phyloP scores from a whole-genome alignment of 805 yeast species.

The Candida krabiensis region DNA sequence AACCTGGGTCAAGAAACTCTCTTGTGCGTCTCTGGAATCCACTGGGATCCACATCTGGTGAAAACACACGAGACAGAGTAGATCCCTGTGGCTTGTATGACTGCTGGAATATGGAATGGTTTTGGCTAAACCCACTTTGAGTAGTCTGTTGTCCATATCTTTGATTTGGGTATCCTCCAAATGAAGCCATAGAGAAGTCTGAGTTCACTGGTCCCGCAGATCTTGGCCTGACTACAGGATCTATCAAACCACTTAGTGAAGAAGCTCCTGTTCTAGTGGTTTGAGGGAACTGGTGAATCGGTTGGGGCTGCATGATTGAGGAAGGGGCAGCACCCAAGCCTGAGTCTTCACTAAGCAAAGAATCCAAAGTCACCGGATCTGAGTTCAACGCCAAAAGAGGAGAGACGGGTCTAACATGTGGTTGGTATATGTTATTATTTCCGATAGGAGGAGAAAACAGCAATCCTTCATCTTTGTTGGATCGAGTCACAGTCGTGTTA shows the following conservation, averaged over 20 bases:
- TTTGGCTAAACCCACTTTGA: constrained; percentile 2
- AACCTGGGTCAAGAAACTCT: constrained; percentile 17
- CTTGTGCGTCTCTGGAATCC: constrained; percentile 21
- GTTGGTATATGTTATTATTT: constrained; percentile 23
- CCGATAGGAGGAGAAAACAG: constrained; percentile 27
- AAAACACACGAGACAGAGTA: constrained; percentile 26
- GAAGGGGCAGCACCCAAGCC: constrained; percentile 3
- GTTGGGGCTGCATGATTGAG: constrained; percentile 13
- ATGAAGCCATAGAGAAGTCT: constrained; percentile 16
- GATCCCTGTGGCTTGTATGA: constrained; percentile 6
- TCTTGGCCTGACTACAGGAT: constrained; percentile 38
- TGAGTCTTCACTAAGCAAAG: constrained; percentile 33
- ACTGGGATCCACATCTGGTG: constrained; percentile 27
- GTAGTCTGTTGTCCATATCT: constrained; percentile 14
- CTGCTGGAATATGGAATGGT: constrained; percentile 10
- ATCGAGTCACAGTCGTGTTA: constrained; percentile 15
- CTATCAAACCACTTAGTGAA: constrained; percentile 8
- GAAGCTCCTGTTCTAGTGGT: constrained; percentile 9
- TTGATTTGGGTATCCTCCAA: constrained; percentile 4
- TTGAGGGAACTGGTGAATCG: constrained; percentile 12
- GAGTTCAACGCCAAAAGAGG: constrained; percentile 32
- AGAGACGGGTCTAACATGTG: constrained; percentile 32
- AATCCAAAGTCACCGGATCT: constrained; percentile 39
- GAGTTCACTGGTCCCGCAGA: constrained; percentile 43
- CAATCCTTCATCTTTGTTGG: constrained; percentile 13